Evolutionary conservation across 176 grass and related monocot species (phyloP), one percentile per base, ranked within the genome.

Genomic region (Avena atlantica): DNA sequence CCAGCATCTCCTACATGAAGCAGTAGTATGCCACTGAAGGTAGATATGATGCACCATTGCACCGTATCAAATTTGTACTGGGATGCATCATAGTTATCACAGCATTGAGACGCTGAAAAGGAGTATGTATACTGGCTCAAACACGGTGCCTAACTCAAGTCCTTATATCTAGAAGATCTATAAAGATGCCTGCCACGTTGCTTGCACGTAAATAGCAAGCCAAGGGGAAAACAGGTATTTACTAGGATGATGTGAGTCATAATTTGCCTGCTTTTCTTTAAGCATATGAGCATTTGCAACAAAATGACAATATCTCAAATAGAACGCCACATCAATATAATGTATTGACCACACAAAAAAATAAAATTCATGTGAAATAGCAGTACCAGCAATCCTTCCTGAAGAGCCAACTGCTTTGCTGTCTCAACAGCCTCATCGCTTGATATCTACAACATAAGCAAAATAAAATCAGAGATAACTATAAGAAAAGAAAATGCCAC

Each of bases 321-420:
- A 74, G 52, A 83, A 79, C 24, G 14, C 6, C 14, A 20, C 6
- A 73, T 40, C 24, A 59, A 87, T 44, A 86, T 9, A 69, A 68
- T 70, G 20, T 17, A 34, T n/a, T 50, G 16, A 20, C 53, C 21
- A 79, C 16, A 80, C 21, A 63, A 74, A 63, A 66, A 56, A 75
- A 40, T 40, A 40, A 12, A 6, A 84, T 47, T 65, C 3, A 84
- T 36, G 36, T 79, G 56, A 52, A 59, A 65, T 80, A 67, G 70
- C 80, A 34, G 70, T 91, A 98, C 96, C 93, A 98, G 88, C 81
- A 98, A 88, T 86, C 94, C 96, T 94, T 98, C 96, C 72, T 94
- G 90, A 80, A 98, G 87, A 91, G 96, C 92, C 75, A 98, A 84
- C 83, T 98, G 94, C 81, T 98, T 98, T 88, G 93, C 96, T 66